Evolutionary conservation across 1,139 yeast genomes (phyloP).

Genomic region (Zygoascus sp.): DNA sequence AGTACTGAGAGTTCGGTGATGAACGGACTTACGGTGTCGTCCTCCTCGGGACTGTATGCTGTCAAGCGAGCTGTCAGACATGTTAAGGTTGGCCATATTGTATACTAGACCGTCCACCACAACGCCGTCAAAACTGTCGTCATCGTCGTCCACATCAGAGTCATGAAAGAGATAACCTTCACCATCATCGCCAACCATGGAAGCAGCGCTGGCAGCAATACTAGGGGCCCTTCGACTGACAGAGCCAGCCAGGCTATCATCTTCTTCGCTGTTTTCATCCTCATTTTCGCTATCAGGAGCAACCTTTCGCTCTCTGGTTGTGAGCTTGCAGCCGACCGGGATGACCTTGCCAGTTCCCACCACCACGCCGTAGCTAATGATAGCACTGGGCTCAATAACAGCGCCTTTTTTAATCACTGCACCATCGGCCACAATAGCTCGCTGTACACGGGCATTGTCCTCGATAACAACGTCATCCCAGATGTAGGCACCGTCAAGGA

Average conservation of each 20-base stretch:
- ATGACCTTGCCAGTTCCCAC: constrained; percentile 44
- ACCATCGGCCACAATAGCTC: constrained; percentile 65
- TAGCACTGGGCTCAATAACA: constrained; percentile 58
- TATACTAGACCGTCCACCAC: constrained; percentile 43
- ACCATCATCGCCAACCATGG: constrained; percentile 56
- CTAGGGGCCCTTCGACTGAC: neutral
- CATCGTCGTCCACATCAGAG: constrained; percentile 47
- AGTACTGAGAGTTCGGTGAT: constrained; percentile 24
- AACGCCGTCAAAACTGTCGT: constrained; percentile 39
- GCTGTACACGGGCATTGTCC: constrained; percentile 54
- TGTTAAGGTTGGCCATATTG: constrained; percentile 56
- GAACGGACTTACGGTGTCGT: constrained; percentile 18
- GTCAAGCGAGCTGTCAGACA: constrained; percentile 73
- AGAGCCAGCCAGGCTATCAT: constrained; percentile 20
- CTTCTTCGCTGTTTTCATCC: constrained; percentile 32
- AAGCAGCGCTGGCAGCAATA: constrained; percentile 17
- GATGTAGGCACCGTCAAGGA: constrained; percentile 66
- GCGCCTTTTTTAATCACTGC: constrained; percentile 53
- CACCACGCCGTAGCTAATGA: constrained; percentile 70
- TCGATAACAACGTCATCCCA: constrained; percentile 80
- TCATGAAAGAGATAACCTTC: constrained; percentile 51
- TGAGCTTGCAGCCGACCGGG: constrained; percentile 23
- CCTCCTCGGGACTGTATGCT: constrained; percentile 19
- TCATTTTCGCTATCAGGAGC: constrained; percentile 24
- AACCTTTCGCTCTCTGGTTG: constrained; percentile 15